phyloP scores from a whole-genome alignment of 352 stramenopile genomes.

The Pythium volutum region DNA sequence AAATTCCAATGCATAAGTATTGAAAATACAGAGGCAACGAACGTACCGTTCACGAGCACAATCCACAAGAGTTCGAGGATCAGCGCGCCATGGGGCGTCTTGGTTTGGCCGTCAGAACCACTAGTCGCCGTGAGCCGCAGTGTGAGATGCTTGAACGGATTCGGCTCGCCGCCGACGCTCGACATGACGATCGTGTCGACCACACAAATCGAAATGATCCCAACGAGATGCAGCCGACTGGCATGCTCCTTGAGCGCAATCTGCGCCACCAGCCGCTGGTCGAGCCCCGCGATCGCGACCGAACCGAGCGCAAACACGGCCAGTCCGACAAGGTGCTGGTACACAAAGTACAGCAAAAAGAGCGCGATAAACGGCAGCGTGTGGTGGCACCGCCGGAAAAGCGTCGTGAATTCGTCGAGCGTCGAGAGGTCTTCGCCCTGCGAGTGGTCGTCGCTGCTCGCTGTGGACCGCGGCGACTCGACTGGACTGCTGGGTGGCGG shows the following conservation, averaged over 20 bases:
- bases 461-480: slow-evolving; percentile 2
- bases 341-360: slow-evolving; percentile 76
- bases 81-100: slow-evolving; percentile 28
- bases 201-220: slow-evolving; percentile 51
- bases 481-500: background rate
- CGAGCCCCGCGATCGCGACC: slow-evolving; percentile 65
- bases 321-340: slow-evolving; percentile 71
- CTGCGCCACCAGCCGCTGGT: slow-evolving; percentile 60
- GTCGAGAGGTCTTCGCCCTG: slow-evolving; percentile 18
- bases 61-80: slow-evolving; percentile 73
- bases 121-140: slow-evolving; percentile 28
- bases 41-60: slow-evolving; percentile 70
- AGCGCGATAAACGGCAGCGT: slow-evolving; percentile 69
- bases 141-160: slow-evolving; percentile 51
- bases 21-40: background rate
- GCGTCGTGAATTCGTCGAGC: slow-evolving; percentile 57
- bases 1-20: background rate
- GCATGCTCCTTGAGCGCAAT: slow-evolving; percentile 77
- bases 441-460: slow-evolving; percentile 12
- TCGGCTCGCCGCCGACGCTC: slow-evolving; percentile 57
- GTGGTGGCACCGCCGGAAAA: slow-evolving; percentile 70
- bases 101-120: background rate
- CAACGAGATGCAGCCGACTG: slow-evolving; percentile 43
- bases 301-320: slow-evolving; percentile 63
- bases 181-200: slow-evolving; percentile 62